phyloP scores from a whole-genome alignment of 768 basidiomycete genomes.

The Leccinum obscurum region DNA sequence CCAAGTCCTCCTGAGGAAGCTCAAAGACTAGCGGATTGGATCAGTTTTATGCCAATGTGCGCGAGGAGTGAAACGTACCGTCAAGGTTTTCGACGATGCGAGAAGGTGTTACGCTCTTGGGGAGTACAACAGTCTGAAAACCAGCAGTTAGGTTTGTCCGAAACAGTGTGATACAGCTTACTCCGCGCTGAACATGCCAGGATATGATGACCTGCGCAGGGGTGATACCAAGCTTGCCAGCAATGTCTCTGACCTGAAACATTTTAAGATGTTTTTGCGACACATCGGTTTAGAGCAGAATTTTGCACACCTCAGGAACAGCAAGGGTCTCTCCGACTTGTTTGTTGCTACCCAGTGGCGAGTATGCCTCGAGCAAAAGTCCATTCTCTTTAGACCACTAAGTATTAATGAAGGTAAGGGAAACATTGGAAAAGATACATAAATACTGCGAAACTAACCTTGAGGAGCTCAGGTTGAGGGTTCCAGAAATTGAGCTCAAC shows the following conservation, averaged over 20 bases:
- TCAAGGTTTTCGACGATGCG: conserved; percentile 70
- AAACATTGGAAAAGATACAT: not conserved
- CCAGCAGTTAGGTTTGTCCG: not conserved
- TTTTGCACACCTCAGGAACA: conserved; percentile 49
- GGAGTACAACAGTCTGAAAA: conserved; percentile 62
- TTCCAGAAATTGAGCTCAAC: conserved; percentile 78
- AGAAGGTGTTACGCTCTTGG: conserved; percentile 73
- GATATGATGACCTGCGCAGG: conserved; percentile 75
- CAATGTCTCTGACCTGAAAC: conserved; percentile 53
- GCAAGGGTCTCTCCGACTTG: conserved; percentile 57
- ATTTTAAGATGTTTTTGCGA: not conserved
- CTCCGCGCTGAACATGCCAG: conserved; percentile 78
- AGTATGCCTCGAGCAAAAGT: conserved; percentile 73
- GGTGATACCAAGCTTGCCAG: conserved; percentile 62
- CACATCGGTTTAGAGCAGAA: not conserved
- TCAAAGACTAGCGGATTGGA: conserved; percentile 26
- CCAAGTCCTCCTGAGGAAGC: conserved; percentile 40
- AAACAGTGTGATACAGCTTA: conserved; percentile 32
- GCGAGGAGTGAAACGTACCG: conserved; percentile 34
- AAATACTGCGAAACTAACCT: conserved; percentile 38
- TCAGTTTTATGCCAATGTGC: not conserved
- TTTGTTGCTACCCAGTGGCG: conserved; percentile 65
- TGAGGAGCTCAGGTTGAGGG: conserved; percentile 74
- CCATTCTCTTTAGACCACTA: conserved; percentile 69
- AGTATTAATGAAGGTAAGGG: not conserved